A percentile compares a stretch with the other conserved stretches of the same genome.
phyloP scores from a whole-genome alignment of 768 basidiomycete species.

The Lentinula guzmanii region DNA sequence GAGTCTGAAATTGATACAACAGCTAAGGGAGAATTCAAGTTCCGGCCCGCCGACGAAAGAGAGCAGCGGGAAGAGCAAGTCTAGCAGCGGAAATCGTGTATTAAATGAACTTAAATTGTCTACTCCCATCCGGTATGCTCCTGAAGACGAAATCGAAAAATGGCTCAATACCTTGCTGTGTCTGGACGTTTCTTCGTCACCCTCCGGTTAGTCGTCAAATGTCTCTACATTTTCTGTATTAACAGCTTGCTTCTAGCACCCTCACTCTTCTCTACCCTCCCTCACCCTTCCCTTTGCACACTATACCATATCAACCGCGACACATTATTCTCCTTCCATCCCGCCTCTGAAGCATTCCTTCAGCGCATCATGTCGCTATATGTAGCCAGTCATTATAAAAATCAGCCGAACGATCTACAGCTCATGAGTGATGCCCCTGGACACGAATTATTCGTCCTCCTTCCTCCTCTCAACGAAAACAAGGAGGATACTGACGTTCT shows the following conservation, averaged over 20 bases:
- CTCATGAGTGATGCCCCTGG: constrained; percentile 95
- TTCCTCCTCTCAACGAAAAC: constrained; percentile 88
- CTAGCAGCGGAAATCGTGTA: constrained; percentile 63
- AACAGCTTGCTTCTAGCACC: constrained; percentile 31
- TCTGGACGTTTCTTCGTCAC: constrained; percentile 56
- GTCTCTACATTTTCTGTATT: not conserved
- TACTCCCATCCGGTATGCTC: constrained; percentile 88
- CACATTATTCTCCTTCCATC: constrained; percentile 95
- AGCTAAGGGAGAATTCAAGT: constrained; percentile 86
- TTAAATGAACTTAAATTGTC: constrained; percentile 93
- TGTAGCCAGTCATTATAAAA: constrained; percentile 98
- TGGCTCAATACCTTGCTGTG: constrained; percentile 92
- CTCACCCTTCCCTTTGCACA: constrained; percentile 91
- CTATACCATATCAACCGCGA: constrained; percentile 95
- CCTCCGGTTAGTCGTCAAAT: not conserved
- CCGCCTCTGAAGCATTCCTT: constrained; percentile 94
- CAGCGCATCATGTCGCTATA: constrained; percentile 99
- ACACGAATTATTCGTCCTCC: constrained; percentile 91
- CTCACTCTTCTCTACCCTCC: constrained; percentile 61
- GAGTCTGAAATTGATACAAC: constrained; percentile 95
- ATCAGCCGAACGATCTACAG: constrained; percentile 98
- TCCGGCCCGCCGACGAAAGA: constrained; percentile 26
- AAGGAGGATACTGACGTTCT: constrained; percentile 36
- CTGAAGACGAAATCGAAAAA: constrained; percentile 84
- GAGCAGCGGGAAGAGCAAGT: constrained; percentile 53